phyloP scores from a whole-genome alignment of 257 asterid genomes.

The Capsicum baccatum region DNA sequence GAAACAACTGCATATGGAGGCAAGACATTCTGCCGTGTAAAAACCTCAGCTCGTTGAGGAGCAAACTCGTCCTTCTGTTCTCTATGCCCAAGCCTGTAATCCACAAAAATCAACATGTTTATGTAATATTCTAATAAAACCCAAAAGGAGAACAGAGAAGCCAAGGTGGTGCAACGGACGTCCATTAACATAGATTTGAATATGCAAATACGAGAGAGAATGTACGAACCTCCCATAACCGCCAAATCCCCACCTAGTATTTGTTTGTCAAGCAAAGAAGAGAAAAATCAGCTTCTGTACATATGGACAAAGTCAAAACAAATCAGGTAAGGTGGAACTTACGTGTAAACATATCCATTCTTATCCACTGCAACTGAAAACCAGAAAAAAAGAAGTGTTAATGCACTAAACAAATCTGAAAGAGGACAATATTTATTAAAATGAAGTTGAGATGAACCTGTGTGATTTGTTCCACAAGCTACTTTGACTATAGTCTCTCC shows the following conservation, averaged over 20 bases:
- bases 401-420: conserved; percentile 28
- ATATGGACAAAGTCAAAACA: conserved; percentile 26
- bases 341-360: conserved; percentile 95
- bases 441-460: conserved; percentile 54
- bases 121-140: background rate
- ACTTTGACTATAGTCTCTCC: conserved; percentile 89
- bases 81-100: conserved; percentile 90
- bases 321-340: conserved; percentile 47
- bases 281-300: background rate
- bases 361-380: conserved; percentile 87
- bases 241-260: conserved; percentile 94
- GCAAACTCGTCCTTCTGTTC: conserved; percentile 93
- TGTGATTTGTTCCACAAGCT: conserved; percentile 96
- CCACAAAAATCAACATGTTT: conserved; percentile 29
- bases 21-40: conserved; percentile 75
- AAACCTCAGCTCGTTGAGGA: conserved; percentile 86
- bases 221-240: conserved; percentile 90
- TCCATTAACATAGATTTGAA: background rate
- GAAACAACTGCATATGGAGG: conserved; percentile 88
- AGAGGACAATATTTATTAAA: background rate
- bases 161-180: background rate
- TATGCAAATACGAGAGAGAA: conserved; percentile 14
- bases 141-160: background rate
- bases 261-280: conserved; percentile 15
- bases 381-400: conserved; percentile 38